Percentiles rank a stretch among this genome's conserved stretches.
Evolutionary conservation across 2,329 filamentous ascomycete genomes (phyloP).

Genomic region (Diaporthe citri): DNA sequence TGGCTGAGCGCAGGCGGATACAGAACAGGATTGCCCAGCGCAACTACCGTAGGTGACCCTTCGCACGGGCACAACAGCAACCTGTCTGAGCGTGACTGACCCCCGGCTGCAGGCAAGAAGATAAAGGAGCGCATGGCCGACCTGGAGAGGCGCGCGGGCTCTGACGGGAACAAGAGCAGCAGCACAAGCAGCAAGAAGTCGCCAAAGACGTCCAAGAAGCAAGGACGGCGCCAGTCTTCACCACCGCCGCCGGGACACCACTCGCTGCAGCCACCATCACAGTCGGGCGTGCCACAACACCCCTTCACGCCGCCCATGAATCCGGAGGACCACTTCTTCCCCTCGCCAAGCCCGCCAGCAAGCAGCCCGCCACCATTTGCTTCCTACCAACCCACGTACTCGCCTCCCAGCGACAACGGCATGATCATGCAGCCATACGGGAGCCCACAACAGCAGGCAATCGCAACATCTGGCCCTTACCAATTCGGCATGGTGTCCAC

Average conservation of each 20-base stretch:
- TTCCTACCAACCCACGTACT: conserved; percentile 72
- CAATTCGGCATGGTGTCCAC: conserved; percentile 68
- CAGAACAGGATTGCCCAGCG: conserved; percentile 98
- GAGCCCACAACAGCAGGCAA: conserved; percentile 62
- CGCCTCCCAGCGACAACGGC: conserved; percentile 69
- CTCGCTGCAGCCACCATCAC: conserved; percentile 49
- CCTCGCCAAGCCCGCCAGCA: conserved; percentile 47
- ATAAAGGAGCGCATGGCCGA: conserved; percentile 91
- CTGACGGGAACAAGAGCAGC: conserved; percentile 52
- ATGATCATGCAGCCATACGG: conserved; percentile 72
- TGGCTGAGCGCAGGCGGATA: conserved; percentile 92
- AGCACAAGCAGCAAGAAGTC: conserved; percentile 59
- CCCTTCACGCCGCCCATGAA: conserved; percentile 74
- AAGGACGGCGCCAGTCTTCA: conserved; percentile 42
- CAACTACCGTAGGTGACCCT: conserved; percentile 81
- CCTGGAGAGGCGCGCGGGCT: conserved; percentile 81
- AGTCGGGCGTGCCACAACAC: conserved; percentile 56
- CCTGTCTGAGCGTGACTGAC: conserved; percentile 32
- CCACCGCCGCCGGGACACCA: conserved; percentile 46
- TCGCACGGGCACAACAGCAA: neutral
- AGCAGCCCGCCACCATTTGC: conserved; percentile 74
- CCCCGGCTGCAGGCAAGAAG: conserved; percentile 78
- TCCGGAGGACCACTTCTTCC: conserved; percentile 76
- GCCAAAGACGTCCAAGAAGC: conserved; percentile 57
- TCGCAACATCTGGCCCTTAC: conserved; percentile 67